Base-by-base conservation (phyloP, 768 basidiomycete species). In the Suillus hirtellus region DNA sequence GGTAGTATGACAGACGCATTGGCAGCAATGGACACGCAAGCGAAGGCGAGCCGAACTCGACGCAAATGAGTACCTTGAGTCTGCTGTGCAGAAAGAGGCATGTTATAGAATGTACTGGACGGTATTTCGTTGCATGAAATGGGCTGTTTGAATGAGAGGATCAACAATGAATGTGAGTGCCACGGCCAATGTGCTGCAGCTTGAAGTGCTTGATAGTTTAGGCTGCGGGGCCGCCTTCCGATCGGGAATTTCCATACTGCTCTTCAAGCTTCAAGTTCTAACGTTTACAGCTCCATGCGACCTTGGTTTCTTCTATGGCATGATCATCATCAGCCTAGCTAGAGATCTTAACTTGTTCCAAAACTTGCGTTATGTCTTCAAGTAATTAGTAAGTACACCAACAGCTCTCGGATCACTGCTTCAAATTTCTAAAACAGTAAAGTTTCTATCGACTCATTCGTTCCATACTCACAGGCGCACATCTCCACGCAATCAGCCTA, bases 11-110 rank as follows among this genome's bases (percentile, higher is more conserved):
- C 86, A 44, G 69, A 89, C 88, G 86, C 87, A 73, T 90, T 90
- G 17, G 82, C 77, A 21, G 77, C 84, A 24, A 90, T 84, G 11
- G 87, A 86, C 59, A 79, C 71, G 70, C 86, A 88, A 61, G 74
- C 71, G 2, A 82, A 61, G 15, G 67, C 68, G 4, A 76, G 68
- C 27, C 75, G 71, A 35, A 68, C 60, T 24, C 67, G 63, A 47
- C 72, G 74, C 3, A 73, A 31, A 60, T 60, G 63, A 35, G 66
- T 46, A 17, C 53, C 60, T 8, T 37, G 52, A 63, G 62, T 34
- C n/a, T 31, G 38, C 46, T 63, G 60, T 31, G 19, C 7, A 40
- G 21, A 19, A 34, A 34, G 38, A 60, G 17, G 10, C 44, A 58
- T 65, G 19, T 47, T 17, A 44, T 14, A 35, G 49, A 17, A 44